Base-by-base conservation (phyloP, 768 basidiomycete genomes). In the Xerocomellus intermedius region DNA sequence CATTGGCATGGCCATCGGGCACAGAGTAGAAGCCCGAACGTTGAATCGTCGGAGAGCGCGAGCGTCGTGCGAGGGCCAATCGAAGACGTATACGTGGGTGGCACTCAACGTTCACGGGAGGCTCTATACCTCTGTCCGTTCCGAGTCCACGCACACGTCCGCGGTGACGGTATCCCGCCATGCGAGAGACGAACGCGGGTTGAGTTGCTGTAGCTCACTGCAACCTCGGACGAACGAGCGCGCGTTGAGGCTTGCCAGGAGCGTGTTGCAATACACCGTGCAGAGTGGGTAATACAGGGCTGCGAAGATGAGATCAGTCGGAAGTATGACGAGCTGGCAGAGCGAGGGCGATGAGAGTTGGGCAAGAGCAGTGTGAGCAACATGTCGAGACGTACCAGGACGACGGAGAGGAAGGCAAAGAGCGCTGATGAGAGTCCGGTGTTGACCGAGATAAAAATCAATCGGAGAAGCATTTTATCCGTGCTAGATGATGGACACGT, bases 201-300 rank as follows among this genome's bases (percentile, higher is more conserved):
- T 36, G 6, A 43, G 38, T 35, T 53, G 32, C 28, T 19, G 48
- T 8, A 8, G 35, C 1, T 52, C 59, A 4, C 19, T 32, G 28
- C 48, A 36, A 14, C 54, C 55, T 5, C 65, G 59, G 8, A 39
- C 21, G 36, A 57, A 65, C 33, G 56, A 33, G 35, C 69, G 66
- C 0, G 64, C 58, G 22, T 74, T 70, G 48, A 73, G 62, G 54
- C 62, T 75, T 42, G 64, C 68, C 30, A 75, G 64, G 6, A 73
- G 45, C 22, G 72, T 69, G 56, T 69, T 71, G n/a, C n/a, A n/a
- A n/a, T n/a, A n/a, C n/a, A n/a, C n/a, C n/a, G n/a, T n/a, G n/a
- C n/a, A n/a, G n/a, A n/a, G n/a, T n/a, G n/a, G n/a, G n/a, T n/a
- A n/a, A n/a, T n/a, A n/a, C n/a, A n/a, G n/a, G n/a, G n/a, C 64